Evolutionary conservation across 2,329 filamentous ascomycete species (phyloP).

Genomic region (Fusarium camptoceras): DNA sequence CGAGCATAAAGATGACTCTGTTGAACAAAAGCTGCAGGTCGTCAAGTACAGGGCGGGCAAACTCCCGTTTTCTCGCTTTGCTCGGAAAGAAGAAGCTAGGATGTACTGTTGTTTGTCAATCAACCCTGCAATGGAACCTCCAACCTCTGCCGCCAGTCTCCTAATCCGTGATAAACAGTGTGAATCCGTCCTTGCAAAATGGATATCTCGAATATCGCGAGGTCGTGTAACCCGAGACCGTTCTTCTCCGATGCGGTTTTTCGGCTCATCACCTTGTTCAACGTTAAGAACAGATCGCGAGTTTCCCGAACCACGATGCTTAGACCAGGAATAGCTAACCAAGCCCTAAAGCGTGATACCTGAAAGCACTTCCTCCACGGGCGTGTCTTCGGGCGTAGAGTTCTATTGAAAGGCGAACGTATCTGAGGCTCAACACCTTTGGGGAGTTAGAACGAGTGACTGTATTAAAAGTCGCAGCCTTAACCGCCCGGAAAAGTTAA

Average conservation of each 20-base stretch:
- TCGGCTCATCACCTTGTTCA: conserved; percentile 38
- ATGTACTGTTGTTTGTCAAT: conserved; percentile 40
- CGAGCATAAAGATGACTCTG: conserved; percentile 44
- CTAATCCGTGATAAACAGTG: conserved; percentile 28
- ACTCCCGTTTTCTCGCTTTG: conserved; percentile 30
- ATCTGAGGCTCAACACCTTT: conserved; percentile 16
- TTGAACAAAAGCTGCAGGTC: conserved; percentile 34
- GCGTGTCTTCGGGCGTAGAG: conserved; percentile 12
- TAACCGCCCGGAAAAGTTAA: conserved; percentile 14
- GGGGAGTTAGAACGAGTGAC: conserved; percentile 33
- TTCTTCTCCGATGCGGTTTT: conserved; percentile 35
- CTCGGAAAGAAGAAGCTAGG: conserved; percentile 24
- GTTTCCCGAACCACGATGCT: conserved; percentile 32
- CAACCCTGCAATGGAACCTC: conserved; percentile 31
- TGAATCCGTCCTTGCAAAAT: conserved; percentile 31
- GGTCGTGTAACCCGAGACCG: conserved; percentile 39
- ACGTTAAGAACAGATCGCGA: conserved; percentile 33
- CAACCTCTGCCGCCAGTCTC: conserved; percentile 29
- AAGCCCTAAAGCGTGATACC: conserved; percentile 18
- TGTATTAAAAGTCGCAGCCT: conserved; percentile 25
- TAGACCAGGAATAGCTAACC: conserved; percentile 22
- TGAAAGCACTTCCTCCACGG: conserved; percentile 8
- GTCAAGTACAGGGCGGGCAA: conserved; percentile 36
- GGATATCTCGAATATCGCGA: conserved; percentile 37
- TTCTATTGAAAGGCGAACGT: conserved; percentile 8